Base-by-base conservation (phyloP, 495 filamentous ascomycete genomes). In the Neurospora sp. region DNA sequence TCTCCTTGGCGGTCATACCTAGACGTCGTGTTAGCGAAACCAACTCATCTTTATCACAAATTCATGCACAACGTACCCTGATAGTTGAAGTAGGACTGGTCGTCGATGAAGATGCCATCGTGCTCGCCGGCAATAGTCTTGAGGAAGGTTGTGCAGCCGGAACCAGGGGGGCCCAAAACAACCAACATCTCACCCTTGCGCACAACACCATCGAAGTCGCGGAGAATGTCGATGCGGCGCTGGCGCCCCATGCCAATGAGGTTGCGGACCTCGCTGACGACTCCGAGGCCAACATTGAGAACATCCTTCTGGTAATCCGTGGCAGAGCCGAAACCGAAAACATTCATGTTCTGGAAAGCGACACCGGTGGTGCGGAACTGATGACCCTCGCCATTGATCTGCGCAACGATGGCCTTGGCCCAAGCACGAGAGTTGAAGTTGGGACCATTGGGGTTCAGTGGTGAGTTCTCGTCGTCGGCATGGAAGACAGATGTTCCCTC, bases 221-320 rank as follows among this genome's bases (percentile, higher is more conserved):
- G 88, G 73, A 95, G 78, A 73, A 96, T 93, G 74, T 94, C 90
- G 72, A 94, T 92, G 74, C 91, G 90, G 70, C 87, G 88, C 75
- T 88, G 81, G 5, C 84, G 83, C 70, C 79, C 72, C 8, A 72
- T 70, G 37, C 88, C 89, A 18, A 90, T 74, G 1, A 85, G 18
- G 69, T 83, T 84, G 44, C 85, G 84, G 4, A 85, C 71, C 59
- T 83, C 75, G 4, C 86, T 84, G 37, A 82, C 77, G 9, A 76
- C 80, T 68, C 89, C 87, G 40, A 92, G 79, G 86, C 88, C 90
- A 53, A 89, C 81, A 77, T 92, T 92, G 69, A 83, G 81, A 61
- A 91, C 87, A 76, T 89, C 87, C 83, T 94, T 94, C 79, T 96
- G 93, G 77, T 92, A 95, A 80, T 94, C 92, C 2, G 92, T 92